Base-by-base conservation (phyloP, 257 asterid genomes). In the Ballota nigra region DNA sequence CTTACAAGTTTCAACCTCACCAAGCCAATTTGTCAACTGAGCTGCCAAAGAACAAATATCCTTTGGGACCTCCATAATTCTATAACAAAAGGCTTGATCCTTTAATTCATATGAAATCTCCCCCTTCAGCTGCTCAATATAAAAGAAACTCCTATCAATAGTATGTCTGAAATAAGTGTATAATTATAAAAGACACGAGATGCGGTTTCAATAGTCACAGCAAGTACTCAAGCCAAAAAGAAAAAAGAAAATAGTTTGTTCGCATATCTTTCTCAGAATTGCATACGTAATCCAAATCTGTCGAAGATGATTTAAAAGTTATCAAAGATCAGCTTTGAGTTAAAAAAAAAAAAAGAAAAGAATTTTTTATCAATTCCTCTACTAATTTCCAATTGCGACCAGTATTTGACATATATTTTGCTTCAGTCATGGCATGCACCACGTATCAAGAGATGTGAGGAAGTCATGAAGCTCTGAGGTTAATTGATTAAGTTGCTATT, bases 21-120 rank as follows among this genome's bases (percentile, higher is more conserved):
- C 87, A 71, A 94, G 85, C 99, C 99, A 94, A 70, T 81, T 85
- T 13, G 96, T 72, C 40, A 88, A 83, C 34, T 72, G 82, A 61
- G 86, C 84, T 72, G 97, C 89, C 81, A 94, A 79, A 80, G 89
- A 82, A 84, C 98, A 89, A 36, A 88, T 76, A 81, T 94, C 96
- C 55, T 79, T 78, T 15, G 98, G 98, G 53, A 83, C 81, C 65
- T 83, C 83, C 71, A 77, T 33, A 34, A 89, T 68, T 73, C 59
- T 83, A 71, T 84, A 94, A 72, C 98, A 89, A 66, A 81, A 86
- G 66, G 99, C 99, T 43, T 84, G 95, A 83, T 94, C 99, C 88
- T 91, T 91, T 84, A 94, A 70, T 72, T 94, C 97, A 66, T 89
- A 94, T 20, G 96, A 81, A 67, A 94, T 82, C 79, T 94, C 99